A percentile compares a stretch with the other conserved stretches of the same genome.
Evolutionary conservation across 2,329 filamentous ascomycete genomes (phyloP).

Genomic region (Leptodontidium sp.): DNA sequence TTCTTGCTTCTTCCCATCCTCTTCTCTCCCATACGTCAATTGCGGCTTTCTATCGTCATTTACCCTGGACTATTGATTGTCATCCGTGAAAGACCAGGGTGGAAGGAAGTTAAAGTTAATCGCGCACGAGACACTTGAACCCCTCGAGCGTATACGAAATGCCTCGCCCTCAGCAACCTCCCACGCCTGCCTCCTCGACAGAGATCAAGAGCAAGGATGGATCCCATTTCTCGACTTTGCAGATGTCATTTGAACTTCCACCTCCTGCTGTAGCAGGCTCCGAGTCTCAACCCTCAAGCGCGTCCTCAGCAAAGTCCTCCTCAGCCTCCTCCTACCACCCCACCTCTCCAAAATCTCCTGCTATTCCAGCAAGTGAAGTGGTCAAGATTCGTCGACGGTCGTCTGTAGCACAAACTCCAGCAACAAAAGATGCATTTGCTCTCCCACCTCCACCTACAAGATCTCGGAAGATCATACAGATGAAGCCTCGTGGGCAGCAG

Average conservation of each 20-base stretch:
- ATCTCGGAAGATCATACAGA: conserved; percentile 96
- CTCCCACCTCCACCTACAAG: conserved; percentile 92
- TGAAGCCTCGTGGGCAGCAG: conserved; percentile 74
- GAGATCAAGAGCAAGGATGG: conserved; percentile 80
- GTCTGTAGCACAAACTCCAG: conserved; percentile 51
- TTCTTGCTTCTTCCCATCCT: conserved; percentile 2
- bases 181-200: conserved; percentile 81
- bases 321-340: conserved; percentile 59
- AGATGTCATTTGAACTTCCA: conserved; percentile 77
- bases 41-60: conserved; percentile 23
- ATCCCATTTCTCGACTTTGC: conserved; percentile 66
- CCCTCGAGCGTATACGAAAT: conserved; percentile 52
- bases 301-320: conserved; percentile 53
- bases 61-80: conserved; percentile 22
- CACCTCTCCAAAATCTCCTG: conserved; percentile 53
- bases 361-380: conserved; percentile 50
- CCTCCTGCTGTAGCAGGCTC: conserved; percentile 72
- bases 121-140: conserved; percentile 31
- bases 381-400: conserved; percentile 55
- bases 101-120: not conserved
- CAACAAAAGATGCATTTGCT: conserved; percentile 70
- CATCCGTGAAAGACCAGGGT: conserved; percentile 15
- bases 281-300: conserved; percentile 56
- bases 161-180: conserved; percentile 72
- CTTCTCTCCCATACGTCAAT: not conserved